Evolutionary conservation across 306 rosid species (phyloP).

Genomic region (Prunus davidiana): DNA sequence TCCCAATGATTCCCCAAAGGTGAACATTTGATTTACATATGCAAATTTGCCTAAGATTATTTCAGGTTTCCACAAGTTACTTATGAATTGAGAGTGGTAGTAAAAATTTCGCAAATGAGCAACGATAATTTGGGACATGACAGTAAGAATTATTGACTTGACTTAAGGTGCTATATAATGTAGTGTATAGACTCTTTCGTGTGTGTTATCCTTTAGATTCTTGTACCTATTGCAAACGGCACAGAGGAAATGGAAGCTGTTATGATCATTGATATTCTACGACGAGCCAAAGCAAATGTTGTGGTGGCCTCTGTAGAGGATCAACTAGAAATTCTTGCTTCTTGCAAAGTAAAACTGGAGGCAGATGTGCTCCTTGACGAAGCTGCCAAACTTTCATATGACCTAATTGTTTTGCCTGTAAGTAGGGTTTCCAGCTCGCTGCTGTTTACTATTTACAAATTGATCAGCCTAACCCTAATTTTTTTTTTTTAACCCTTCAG

Average conservation of each 20-base stretch:
- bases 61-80: background rate
- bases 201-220: conserved; percentile 54
- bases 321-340: conserved; percentile 60
- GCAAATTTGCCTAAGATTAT: background rate
- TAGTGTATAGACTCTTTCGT: conserved; percentile 22
- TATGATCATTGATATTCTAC: conserved; percentile 71
- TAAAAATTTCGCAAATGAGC: background rate
- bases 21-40: conserved; percentile 25
- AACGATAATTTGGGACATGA: background rate
- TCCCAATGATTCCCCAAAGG: conserved; percentile 61
- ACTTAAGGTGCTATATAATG: background rate
- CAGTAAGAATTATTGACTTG: background rate
- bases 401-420: conserved; percentile 85
- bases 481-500: conserved; percentile 30
- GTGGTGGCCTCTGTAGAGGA: conserved; percentile 85
- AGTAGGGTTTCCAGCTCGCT: conserved; percentile 22
- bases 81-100: too few species aligned
- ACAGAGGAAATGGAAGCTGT: conserved; percentile 96
- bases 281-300: conserved; percentile 78
- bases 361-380: conserved; percentile 81
- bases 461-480: conserved; percentile 18
- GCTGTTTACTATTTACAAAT: background rate
- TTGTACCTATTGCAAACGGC: conserved; percentile 85
- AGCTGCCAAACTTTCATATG: conserved; percentile 65
- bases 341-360: conserved; percentile 73